phyloP scores from a whole-genome alignment of 306 rosid genomes.

The Sicyos baderoa region DNA sequence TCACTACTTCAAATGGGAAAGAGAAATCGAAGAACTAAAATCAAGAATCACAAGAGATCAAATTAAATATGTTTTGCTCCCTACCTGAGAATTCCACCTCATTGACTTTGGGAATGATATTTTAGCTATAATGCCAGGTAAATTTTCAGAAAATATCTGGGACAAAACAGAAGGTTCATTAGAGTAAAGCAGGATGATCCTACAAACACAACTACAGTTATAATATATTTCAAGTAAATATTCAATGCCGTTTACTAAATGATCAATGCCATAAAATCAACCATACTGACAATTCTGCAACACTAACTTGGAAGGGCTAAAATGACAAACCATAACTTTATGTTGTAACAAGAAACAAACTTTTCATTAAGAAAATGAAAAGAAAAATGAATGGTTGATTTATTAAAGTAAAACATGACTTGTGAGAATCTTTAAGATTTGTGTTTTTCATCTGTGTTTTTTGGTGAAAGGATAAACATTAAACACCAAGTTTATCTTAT shows the following conservation, averaged over 20 bases:
- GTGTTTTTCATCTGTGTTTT: too few relatives aligned
- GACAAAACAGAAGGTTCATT: not conserved
- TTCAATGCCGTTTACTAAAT: not conserved
- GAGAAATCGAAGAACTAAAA: not conserved
- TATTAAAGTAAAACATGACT: too few relatives aligned
- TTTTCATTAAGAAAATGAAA: too few relatives aligned
- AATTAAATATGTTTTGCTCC: constrained; percentile 14
- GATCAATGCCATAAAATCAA: not conserved
- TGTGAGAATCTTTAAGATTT: too few relatives aligned
- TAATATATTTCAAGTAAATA: not conserved
- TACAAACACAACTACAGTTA: not conserved
- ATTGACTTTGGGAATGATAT: constrained; percentile 86
- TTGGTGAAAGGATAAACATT: too few relatives aligned
- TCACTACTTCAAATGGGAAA: not conserved
- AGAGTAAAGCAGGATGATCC: constrained; percentile 1
- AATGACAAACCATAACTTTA: not conserved
- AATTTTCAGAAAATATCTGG: constrained; percentile 77
- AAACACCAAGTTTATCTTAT: too few relatives aligned
- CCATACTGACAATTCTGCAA: not conserved
- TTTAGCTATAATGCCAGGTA: constrained; percentile 59
- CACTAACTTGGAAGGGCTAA: not conserved
- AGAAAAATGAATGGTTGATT: too few relatives aligned
- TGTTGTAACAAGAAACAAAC: too few relatives aligned
- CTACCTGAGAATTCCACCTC: constrained; percentile 96
- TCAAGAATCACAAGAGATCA: not conserved